Percentiles rank a stretch among this genome's conserved stretches.
Conservation (phyloP, 2,329 filamentous ascomycete species). For the Aspergillus niger region DNA sequence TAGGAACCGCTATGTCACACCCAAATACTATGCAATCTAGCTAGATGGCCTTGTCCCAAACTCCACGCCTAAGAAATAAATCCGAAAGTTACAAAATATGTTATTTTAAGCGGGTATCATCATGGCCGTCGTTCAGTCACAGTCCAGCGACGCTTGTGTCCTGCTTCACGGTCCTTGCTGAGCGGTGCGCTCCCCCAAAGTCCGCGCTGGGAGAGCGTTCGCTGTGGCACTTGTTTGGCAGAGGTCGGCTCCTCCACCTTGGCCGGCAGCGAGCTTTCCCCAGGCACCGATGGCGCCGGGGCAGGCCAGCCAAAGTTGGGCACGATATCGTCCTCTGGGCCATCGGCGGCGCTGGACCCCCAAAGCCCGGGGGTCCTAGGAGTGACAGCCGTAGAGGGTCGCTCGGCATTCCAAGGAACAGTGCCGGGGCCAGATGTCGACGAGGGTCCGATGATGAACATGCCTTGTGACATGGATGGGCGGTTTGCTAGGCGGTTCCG, state of each 20-base stretch:
- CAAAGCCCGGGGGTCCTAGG: conserved; percentile 38
- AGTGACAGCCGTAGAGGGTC: conserved; percentile 21
- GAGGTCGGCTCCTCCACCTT: conserved; percentile 5
- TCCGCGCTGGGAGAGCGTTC: conserved; percentile 36
- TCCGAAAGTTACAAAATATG: neutral
- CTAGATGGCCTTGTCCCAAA: neutral
- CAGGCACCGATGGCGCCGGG: conserved; percentile 16
- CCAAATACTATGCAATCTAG: too few relatives aligned
- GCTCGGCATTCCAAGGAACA: conserved; percentile 27
- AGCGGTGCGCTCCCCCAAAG: conserved; percentile 40
- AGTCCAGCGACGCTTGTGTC: conserved; percentile 41
- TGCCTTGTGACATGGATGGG: conserved; percentile 28
- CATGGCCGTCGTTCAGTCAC: conserved; percentile 37
- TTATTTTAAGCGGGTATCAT: neutral
- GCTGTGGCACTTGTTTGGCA: conserved; percentile 30
- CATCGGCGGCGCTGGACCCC: conserved; percentile 32
- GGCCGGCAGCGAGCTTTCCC: neutral
- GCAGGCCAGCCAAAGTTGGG: conserved; percentile 39
- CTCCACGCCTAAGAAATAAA: neutral
- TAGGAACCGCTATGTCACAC: too few relatives aligned
- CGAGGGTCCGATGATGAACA: conserved; percentile 29
- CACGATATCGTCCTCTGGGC: conserved; percentile 36
- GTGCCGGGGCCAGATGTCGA: conserved; percentile 18
- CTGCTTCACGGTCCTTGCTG: conserved; percentile 31
- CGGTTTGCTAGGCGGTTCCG: conserved; percentile 37